Conservation (phyloP, 2,329 filamentous ascomycete genomes). For the Aspergillus novoparasiticus region DNA sequence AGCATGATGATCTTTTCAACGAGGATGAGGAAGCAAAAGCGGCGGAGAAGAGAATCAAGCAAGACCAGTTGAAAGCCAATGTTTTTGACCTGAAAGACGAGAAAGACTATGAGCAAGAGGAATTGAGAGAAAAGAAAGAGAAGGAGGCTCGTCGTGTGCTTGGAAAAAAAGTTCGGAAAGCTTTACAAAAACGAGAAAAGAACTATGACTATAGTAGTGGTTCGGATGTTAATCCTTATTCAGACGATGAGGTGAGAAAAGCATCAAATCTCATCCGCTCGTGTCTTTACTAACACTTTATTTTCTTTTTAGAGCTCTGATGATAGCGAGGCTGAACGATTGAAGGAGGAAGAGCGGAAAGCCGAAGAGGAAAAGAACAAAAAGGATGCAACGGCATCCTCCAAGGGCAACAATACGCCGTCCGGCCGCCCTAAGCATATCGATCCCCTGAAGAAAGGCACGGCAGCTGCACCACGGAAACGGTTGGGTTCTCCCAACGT, state of each 20-base stretch:
- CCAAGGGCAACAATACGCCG: constrained; percentile 72
- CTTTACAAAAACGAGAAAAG: constrained; percentile 80
- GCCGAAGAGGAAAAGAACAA: constrained; percentile 58
- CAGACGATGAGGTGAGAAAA: constrained; percentile 51
- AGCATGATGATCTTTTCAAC: constrained; percentile 74
- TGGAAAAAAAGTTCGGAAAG: constrained; percentile 77
- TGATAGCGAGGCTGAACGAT: constrained; percentile 66
- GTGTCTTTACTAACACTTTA: constrained; percentile 25
- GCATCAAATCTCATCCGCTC: not conserved
- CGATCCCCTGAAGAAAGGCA: constrained; percentile 54
- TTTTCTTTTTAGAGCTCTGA: constrained; percentile 54
- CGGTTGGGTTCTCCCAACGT: constrained; percentile 82
- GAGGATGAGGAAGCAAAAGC: constrained; percentile 80
- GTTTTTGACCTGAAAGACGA: constrained; percentile 78
- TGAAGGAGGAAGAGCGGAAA: constrained; percentile 62
- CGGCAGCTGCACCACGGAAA: constrained; percentile 67
- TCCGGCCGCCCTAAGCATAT: constrained; percentile 59
- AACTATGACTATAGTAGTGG: constrained; percentile 84
- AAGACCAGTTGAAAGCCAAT: constrained; percentile 84
- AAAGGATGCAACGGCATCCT: constrained; percentile 59
- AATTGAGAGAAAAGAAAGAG: constrained; percentile 64
- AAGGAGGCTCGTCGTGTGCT: constrained; percentile 69
- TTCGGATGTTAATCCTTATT: constrained; percentile 60
- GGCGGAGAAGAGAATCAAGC: constrained; percentile 70
- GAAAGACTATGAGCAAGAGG: constrained; percentile 68